Base-by-base conservation (phyloP, 257 asterid species). In the Solanum microdontum region DNA sequence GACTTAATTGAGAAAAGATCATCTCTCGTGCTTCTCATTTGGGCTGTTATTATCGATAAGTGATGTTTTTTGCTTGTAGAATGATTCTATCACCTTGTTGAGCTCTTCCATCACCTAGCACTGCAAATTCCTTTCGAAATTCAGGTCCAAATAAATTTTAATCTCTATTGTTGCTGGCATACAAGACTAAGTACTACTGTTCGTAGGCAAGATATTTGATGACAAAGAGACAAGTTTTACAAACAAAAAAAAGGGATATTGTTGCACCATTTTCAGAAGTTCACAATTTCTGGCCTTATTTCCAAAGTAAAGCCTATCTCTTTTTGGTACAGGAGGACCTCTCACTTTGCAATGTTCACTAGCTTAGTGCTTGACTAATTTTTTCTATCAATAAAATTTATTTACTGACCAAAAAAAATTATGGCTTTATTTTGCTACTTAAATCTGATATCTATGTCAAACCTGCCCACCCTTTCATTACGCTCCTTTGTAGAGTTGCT, bases 41-140 rank as follows among this genome's bases (percentile, higher is more conserved):
- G 68, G 85, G 85, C 30, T 48, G 85, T 45, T 82, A 45, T 82
- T 28, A 82, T 19, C 6, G 19, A 51, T 48, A 82, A 82, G 14
- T 82, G 69, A 30, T 82, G 43, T 28, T 82, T 45, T 76, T 82
- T 48, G 43, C 84, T 48, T 45, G 43, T 19, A 19, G 11, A 48
- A 45, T 82, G 85, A 80, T 82, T 48, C 17, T 6, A 48, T 39
- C 43, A 28, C 85, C 85, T 10, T 82, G 85, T 82, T 82, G 85
- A 82, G 85, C 85, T 82, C 85, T 82, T 48, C 85, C 85, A 82
- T 82, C 85, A 45, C 85, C 69, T 82, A 51, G 69, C 69, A 82
- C 24, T 30, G 69, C 69, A 82, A 80, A 82, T 48, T 45, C 85
- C 69, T 45, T 82, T 82, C 34, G 85, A 82, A 82, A 51, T 82